Evolutionary conservation across 1,139 yeast genomes (phyloP).

Genomic region (Taphrina confusa): DNA sequence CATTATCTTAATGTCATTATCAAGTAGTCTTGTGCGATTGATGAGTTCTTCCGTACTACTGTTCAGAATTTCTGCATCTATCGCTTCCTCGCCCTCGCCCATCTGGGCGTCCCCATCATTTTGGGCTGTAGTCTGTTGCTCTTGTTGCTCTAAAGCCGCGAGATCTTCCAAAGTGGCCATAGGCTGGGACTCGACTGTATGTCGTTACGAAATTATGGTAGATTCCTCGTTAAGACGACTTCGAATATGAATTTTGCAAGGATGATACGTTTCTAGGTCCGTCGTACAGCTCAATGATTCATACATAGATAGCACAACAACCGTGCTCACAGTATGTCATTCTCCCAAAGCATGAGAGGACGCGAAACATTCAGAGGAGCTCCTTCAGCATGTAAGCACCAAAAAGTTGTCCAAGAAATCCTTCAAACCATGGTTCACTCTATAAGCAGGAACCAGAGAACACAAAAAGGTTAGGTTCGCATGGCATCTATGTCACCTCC

Average conservation of each 20-base stretch:
- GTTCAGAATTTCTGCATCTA: constrained; percentile 78
- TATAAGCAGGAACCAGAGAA: too few relatives aligned
- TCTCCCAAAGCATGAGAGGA: constrained; percentile 2
- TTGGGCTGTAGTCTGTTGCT: constrained; percentile 54
- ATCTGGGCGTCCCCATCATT: constrained; percentile 42
- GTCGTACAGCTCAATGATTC: too few relatives aligned
- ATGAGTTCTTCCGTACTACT: constrained; percentile 80
- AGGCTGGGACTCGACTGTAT: neutral
- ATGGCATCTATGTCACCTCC: neutral
- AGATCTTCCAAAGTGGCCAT: constrained; percentile 34
- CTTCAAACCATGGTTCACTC: too few relatives aligned
- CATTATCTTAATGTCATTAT: constrained; percentile 92
- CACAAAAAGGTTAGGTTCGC: too few relatives aligned
- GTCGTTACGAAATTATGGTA: too few relatives aligned
- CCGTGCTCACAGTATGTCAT: too few relatives aligned
- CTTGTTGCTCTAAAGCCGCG: constrained; percentile 46
- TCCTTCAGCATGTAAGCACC: too few relatives aligned
- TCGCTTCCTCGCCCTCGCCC: constrained; percentile 54
- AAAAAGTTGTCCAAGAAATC: too few relatives aligned
- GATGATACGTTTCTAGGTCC: too few relatives aligned
- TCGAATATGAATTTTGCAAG: too few relatives aligned
- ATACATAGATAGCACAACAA: too few relatives aligned
- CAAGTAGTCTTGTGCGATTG: constrained; percentile 83
- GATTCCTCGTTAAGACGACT: too few relatives aligned
- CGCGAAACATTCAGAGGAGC: neutral